Evolutionary conservation across 768 basidiomycete genomes (phyloP), one percentile per base, ranked within the genome.

Genomic region (Leccinellum rugosiceps): DNA sequence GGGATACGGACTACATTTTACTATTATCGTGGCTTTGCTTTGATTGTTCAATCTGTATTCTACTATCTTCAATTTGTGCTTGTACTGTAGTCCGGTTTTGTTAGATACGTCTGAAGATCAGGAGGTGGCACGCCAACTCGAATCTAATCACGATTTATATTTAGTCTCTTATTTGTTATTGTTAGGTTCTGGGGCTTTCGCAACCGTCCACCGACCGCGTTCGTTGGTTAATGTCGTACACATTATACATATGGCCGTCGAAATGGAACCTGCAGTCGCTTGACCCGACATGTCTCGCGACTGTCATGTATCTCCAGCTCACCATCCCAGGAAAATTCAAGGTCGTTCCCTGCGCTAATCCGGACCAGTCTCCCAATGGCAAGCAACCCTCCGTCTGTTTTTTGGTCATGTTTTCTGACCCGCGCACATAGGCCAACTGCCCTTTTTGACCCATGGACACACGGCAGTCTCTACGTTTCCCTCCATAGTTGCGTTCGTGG

Each of bases 311-410:
- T 65, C 80, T 91, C 26, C 89, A 92, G 66, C 71, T 86, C 23
- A 73, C 81, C 14, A 76, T 88, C 47, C 88, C 90, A 1, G 87
- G 85, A n/a, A 75, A 80, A 63, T 92, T 88, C 70, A 72, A 69
- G 17, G 71, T 92, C 26, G 73, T 76, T 34, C 81, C 85, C 71
- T 87, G 82, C 65, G 77, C 80, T 4, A 83, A 88, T 68, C 85
- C 88, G 9, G 88, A 91, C 73, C 58, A 78, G 21, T 90, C 90
- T 49, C 88, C 90, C 14, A 84, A 77, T 64, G 90, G 90, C 86
- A 68, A 73, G 82, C 77, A 59, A 8, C 21, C 4, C 41, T 5
- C 19, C 26, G 45, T 17, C 9, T 41, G 9, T 17, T 38, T 38
- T 38, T n/a, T 38, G n/a, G n/a, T 3, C 15, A 21, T 17, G 17